phyloP scores from a whole-genome alignment of 2,329 filamentous ascomycete genomes.

The Fusarium chlamydosporum region DNA sequence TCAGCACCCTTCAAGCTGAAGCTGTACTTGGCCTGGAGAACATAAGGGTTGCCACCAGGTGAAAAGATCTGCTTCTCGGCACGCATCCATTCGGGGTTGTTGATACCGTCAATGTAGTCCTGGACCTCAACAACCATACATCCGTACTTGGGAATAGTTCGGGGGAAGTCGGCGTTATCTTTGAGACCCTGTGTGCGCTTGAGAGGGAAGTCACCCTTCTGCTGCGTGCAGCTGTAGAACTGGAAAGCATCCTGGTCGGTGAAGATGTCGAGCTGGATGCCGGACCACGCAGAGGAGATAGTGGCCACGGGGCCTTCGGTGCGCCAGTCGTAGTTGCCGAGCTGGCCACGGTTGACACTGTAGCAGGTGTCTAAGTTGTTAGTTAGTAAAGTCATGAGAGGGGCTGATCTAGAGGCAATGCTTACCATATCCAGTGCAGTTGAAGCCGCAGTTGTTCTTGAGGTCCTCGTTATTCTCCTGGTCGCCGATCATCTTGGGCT shows the following conservation, averaged over 20 bases:
- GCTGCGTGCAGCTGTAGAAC: slow-evolving; percentile 84
- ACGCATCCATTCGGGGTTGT: slow-evolving; percentile 89
- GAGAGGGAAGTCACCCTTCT: slow-evolving; percentile 78
- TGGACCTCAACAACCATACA: slow-evolving; percentile 93
- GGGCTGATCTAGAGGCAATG: not conserved
- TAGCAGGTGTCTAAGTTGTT: slow-evolving; percentile 72
- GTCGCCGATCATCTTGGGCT: slow-evolving; percentile 82
- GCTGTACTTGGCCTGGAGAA: slow-evolving; percentile 72
- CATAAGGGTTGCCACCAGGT: slow-evolving; percentile 71
- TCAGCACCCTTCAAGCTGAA: slow-evolving; percentile 66
- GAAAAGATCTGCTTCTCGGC: slow-evolving; percentile 70
- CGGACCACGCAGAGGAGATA: slow-evolving; percentile 80
- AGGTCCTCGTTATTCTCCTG: slow-evolving; percentile 75
- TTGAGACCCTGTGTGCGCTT: slow-evolving; percentile 78
- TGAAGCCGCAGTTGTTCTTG: slow-evolving; percentile 80
- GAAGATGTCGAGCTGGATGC: slow-evolving; percentile 85
- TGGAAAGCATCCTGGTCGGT: slow-evolving; percentile 90
- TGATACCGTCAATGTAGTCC: slow-evolving; percentile 95
- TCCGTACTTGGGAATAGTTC: slow-evolving; percentile 80
- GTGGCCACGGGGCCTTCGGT: slow-evolving; percentile 72
- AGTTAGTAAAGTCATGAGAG: not conserved
- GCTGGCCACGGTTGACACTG: slow-evolving; percentile 73
- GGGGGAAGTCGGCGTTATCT: slow-evolving; percentile 67
- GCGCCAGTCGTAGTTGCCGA: slow-evolving; percentile 74
- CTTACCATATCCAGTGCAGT: slow-evolving; percentile 87